A percentile compares a stretch with the other conserved stretches of the same genome.
Conservation (phyloP, 2,329 filamentous ascomycete species). For the Verruconis gallopava region DNA sequence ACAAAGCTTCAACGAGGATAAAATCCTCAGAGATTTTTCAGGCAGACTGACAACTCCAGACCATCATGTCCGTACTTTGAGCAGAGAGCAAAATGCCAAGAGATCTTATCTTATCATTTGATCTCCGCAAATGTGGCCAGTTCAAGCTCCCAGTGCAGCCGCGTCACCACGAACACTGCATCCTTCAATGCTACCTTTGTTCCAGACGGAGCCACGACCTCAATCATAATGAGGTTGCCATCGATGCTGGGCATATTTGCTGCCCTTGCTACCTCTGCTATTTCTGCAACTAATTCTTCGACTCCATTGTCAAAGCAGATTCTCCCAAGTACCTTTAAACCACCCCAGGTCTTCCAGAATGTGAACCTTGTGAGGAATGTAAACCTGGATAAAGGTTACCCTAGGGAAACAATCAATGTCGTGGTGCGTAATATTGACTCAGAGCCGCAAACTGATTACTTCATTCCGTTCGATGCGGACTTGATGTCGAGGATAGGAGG, state of each 20-base stretch:
- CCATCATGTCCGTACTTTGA: no score
- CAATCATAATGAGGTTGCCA: slow-evolving; percentile 27
- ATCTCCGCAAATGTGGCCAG: not conserved
- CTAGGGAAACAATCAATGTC: slow-evolving; percentile 85
- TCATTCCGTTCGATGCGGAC: slow-evolving; percentile 67
- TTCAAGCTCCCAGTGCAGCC: no score
- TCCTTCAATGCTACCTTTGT: slow-evolving; percentile 1
- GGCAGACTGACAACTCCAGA: no score
- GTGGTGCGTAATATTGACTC: slow-evolving; percentile 77
- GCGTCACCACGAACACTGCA: no score
- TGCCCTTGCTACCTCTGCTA: slow-evolving; percentile 46
- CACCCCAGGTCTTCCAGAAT: slow-evolving; percentile 88
- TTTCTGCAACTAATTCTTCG: slow-evolving; percentile 44
- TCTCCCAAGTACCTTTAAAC: slow-evolving; percentile 51
- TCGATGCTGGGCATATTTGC: slow-evolving; percentile 27
- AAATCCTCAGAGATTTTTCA: no score
- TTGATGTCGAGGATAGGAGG: slow-evolving; percentile 68
- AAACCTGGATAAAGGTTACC: slow-evolving; percentile 86
- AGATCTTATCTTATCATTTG: no score
- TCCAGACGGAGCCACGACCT: not conserved
- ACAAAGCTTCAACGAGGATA: no score
- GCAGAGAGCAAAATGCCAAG: no score
- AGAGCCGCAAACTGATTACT: slow-evolving; percentile 78
- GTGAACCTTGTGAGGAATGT: slow-evolving; percentile 79
- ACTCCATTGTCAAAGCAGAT: slow-evolving; percentile 42